Evolutionary conservation across 495 filamentous ascomycete genomes (phyloP).

Genomic region (Lichenothelia convexa): DNA sequence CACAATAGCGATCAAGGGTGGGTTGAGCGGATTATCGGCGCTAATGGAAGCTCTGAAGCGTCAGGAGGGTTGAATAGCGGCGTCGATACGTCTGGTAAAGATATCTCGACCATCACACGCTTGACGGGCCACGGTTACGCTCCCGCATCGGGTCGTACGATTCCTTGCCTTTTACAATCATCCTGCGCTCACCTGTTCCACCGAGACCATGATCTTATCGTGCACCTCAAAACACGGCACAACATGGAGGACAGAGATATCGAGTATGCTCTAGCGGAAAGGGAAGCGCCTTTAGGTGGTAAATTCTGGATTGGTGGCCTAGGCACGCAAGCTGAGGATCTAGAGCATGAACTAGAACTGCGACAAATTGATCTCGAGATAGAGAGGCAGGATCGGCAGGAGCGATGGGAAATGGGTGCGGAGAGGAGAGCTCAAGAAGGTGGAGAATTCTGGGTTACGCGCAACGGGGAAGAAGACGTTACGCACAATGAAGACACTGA

Average conservation of each 20-base stretch:
- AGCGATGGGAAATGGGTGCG: no score
- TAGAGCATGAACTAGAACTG: neutral
- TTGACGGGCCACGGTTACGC: slow-evolving; percentile 43
- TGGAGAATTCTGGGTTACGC: neutral
- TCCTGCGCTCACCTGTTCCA: slow-evolving; percentile 42
- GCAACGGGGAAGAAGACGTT: neutral
- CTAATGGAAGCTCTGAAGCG: slow-evolving; percentile 9
- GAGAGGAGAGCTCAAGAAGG: no score
- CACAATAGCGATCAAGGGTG: slow-evolving; percentile 21
- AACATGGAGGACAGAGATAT: slow-evolving; percentile 31
- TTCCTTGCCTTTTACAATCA: slow-evolving; percentile 34
- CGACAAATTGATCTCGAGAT: neutral
- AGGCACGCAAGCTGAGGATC: neutral
- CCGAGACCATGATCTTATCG: slow-evolving; percentile 46
- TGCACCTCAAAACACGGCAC: slow-evolving; percentile 43
- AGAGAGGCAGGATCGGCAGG: neutral
- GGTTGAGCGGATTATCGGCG: slow-evolving; percentile 3
- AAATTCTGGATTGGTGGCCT: slow-evolving; percentile 27
- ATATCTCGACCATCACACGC: slow-evolving; percentile 17
- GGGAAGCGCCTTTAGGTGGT: slow-evolving; percentile 15
- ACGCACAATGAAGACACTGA: neutral
- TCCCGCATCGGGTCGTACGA: slow-evolving; percentile 31
- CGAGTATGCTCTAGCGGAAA: slow-evolving; percentile 18
- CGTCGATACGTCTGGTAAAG: slow-evolving; percentile 6
- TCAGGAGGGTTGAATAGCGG: slow-evolving; percentile 7